phyloP scores from a whole-genome alignment of 2,329 filamentous ascomycete genomes.

The Calonectria multiphialidica region DNA sequence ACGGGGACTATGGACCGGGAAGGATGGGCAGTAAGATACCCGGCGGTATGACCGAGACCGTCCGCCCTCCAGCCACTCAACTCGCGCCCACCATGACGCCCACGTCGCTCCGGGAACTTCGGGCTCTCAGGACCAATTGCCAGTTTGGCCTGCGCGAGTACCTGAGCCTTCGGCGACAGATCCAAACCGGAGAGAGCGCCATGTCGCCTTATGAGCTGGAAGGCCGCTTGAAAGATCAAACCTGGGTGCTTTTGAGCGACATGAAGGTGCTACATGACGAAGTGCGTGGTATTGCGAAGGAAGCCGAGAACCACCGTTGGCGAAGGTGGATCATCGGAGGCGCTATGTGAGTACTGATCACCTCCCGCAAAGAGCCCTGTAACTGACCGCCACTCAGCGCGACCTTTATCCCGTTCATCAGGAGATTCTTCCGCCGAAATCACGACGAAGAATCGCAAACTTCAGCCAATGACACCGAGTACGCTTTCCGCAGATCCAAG shows the following conservation, averaged over 20 bases:
- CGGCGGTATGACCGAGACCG: constrained; percentile 33
- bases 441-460: constrained; percentile 50
- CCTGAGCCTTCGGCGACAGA: constrained; percentile 47
- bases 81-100: constrained; percentile 35
- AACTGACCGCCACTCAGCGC: constrained; percentile 51
- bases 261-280: constrained; percentile 58
- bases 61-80: constrained; percentile 28
- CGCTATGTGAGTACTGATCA: constrained; percentile 55
- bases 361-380: background rate
- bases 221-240: constrained; percentile 57
- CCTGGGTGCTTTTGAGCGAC: constrained; percentile 56
- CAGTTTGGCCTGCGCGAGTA: constrained; percentile 53
- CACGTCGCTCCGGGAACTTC: constrained; percentile 43
- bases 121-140: constrained; percentile 49
- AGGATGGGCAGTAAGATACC: constrained; percentile 13
- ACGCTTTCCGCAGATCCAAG: constrained; percentile 66
- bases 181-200: constrained; percentile 43
- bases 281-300: constrained; percentile 57
- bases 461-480: constrained; percentile 66
- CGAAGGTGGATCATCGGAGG: constrained; percentile 65
- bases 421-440: constrained; percentile 62
- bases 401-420: constrained; percentile 64
- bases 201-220: constrained; percentile 54
- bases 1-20: constrained; percentile 23
- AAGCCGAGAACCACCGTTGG: constrained; percentile 63